These are phyloP conservation scores for Knoxdaviesia capensis DNA, from an alignment of 2,329 filamentous ascomycete genomes.

Conservation along the genomic window DNA sequence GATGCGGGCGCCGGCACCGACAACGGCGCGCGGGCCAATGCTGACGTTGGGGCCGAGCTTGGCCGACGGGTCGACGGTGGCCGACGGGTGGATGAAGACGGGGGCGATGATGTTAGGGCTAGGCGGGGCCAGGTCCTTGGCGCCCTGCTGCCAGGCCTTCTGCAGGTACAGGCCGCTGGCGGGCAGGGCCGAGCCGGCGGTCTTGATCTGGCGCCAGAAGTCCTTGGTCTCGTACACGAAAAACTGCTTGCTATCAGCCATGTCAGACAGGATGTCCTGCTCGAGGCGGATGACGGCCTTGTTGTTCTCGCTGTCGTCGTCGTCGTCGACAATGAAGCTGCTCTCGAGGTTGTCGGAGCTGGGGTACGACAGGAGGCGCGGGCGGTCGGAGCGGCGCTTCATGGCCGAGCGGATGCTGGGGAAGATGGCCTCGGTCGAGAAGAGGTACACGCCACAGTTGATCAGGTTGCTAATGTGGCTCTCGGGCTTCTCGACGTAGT, in stretches of 20 bases:
- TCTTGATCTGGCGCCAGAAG: slow-evolving; percentile 99
- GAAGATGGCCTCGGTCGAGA: slow-evolving; percentile 89
- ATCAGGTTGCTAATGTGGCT: slow-evolving; percentile 95
- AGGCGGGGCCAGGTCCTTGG: slow-evolving; percentile 49
- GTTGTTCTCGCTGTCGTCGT: slow-evolving; percentile 58
- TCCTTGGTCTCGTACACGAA: slow-evolving; percentile 97
- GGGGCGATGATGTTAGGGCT: slow-evolving; percentile 78
- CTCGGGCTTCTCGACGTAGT: slow-evolving; percentile 99
- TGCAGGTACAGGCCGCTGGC: slow-evolving; percentile 94
- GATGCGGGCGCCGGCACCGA: slow-evolving; percentile 75
- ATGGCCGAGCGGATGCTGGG: slow-evolving; percentile 86
- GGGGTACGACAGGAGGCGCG: slow-evolving; percentile 82
- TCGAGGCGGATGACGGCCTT: slow-evolving; percentile 84
- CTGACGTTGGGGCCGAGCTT: slow-evolving; percentile 96
- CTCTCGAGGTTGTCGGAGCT: slow-evolving; percentile 81
- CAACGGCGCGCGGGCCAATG: slow-evolving; percentile 68
- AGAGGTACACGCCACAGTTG: slow-evolving; percentile 98
- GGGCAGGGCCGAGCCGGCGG: slow-evolving; percentile 86
- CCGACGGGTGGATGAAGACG: slow-evolving; percentile 87
- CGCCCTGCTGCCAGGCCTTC: slow-evolving; percentile 71
- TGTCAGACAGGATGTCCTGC: slow-evolving; percentile 88
- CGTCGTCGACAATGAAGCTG: slow-evolving; percentile 33
- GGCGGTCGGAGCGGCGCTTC: slow-evolving; percentile 83
- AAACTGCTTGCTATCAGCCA: slow-evolving; percentile 94
- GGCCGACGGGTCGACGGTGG: slow-evolving; percentile 77